These are phyloP conservation scores for Pseudoneurospora amorphoporcata DNA, from an alignment of 495 filamentous ascomycete species.

Conservation along the genomic window DNA sequence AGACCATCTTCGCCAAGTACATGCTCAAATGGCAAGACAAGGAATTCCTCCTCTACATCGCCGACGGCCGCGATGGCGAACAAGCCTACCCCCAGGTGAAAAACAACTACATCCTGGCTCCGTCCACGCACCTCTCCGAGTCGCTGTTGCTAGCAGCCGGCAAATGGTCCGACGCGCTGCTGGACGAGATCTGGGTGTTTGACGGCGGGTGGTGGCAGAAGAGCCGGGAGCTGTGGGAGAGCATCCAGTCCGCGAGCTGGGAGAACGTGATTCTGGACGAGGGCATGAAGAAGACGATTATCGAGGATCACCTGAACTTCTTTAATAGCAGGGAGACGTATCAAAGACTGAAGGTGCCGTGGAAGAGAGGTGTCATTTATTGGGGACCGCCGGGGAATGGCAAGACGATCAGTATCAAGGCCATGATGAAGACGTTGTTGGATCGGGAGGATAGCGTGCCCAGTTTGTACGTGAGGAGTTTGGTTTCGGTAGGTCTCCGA, in stretches of 20 bases:
- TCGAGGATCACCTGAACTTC: slow-evolving; percentile 49
- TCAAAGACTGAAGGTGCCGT: slow-evolving; percentile 46
- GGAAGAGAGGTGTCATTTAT: slow-evolving; percentile 45
- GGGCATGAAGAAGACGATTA: slow-evolving; percentile 49
- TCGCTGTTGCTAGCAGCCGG: slow-evolving; percentile 42
- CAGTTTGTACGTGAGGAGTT: slow-evolving; percentile 27
- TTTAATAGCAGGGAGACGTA: slow-evolving; percentile 47
- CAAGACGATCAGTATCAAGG: slow-evolving; percentile 62
- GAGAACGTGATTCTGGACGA: slow-evolving; percentile 55
- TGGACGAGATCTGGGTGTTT: slow-evolving; percentile 55
- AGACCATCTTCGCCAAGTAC: slow-evolving; percentile 42
- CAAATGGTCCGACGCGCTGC: slow-evolving; percentile 39
- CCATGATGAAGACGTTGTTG: slow-evolving; percentile 49
- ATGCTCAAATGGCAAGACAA: slow-evolving; percentile 39
- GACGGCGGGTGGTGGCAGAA: slow-evolving; percentile 52
- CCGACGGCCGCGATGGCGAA: slow-evolving; percentile 37
- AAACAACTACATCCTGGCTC: slow-evolving; percentile 42
- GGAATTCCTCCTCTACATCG: slow-evolving; percentile 45
- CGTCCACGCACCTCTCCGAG: slow-evolving; percentile 32
- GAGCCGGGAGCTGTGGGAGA: slow-evolving; percentile 44
- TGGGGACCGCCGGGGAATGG: slow-evolving; percentile 54
- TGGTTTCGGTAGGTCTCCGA: slow-evolving; percentile 20
- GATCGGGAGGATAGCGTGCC: slow-evolving; percentile 25
- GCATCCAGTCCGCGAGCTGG: slow-evolving; percentile 47
- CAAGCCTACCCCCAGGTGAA: slow-evolving; percentile 15